phyloP scores from a whole-genome alignment of 257 asterid genomes.

The Anisodus tanguticus region DNA sequence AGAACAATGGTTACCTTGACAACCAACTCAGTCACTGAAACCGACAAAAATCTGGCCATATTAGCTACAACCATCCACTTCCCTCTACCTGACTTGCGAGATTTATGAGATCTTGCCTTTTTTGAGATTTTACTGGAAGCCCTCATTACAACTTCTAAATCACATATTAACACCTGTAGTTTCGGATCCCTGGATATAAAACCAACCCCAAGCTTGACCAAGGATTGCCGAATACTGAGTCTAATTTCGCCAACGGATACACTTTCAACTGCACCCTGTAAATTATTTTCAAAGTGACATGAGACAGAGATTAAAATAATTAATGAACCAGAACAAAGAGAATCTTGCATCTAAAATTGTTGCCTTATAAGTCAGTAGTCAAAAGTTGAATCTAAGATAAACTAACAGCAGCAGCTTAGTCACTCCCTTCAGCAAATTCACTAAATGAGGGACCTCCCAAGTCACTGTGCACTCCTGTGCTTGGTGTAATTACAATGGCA shows the following conservation, averaged over 20 bases:
- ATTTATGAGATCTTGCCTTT: constrained; percentile 63
- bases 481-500: constrained; percentile 5
- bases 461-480: constrained; percentile 14
- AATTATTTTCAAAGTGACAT: constrained; percentile 26
- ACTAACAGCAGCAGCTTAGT: background rate
- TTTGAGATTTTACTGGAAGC: constrained; percentile 65
- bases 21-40: constrained; percentile 76
- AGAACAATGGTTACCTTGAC: constrained; percentile 64
- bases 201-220: constrained; percentile 93
- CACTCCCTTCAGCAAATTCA: background rate
- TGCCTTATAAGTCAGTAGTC: constrained; percentile 9
- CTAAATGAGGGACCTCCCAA: constrained; percentile 13
- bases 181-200: constrained; percentile 95
- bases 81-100: constrained; percentile 82
- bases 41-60: constrained; percentile 91
- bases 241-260: constrained; percentile 90
- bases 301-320: constrained; percentile 7
- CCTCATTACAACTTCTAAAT: constrained; percentile 85
- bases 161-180: constrained; percentile 83
- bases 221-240: constrained; percentile 87
- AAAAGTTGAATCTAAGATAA: constrained; percentile 22
- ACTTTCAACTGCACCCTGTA: constrained; percentile 93
- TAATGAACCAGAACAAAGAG: constrained; percentile 11
- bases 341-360: constrained; percentile 4
- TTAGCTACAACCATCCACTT: constrained; percentile 92